A percentile compares a stretch with the other conserved stretches of the same genome.
Conservation (phyloP, 2,329 filamentous ascomycete genomes). For the Stemphylium beticola region DNA sequence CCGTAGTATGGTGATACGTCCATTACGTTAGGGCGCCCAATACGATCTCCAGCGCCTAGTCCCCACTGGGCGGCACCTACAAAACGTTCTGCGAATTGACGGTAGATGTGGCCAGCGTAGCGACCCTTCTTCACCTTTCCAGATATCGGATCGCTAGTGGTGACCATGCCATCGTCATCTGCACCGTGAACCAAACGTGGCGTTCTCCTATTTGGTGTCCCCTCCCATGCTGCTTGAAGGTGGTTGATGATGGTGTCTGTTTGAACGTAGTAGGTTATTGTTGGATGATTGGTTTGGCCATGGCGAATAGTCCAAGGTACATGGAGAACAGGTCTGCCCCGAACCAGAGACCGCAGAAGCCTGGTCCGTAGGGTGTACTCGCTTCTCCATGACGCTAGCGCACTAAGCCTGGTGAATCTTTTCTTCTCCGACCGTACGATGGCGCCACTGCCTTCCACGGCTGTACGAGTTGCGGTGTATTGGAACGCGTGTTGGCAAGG, state of each 20-base stretch:
- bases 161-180: constrained; percentile 77
- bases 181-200: constrained; percentile 85
- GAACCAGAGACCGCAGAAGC: constrained; percentile 77
- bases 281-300: constrained; percentile 68
- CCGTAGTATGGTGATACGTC: constrained; percentile 88
- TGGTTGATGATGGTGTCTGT: constrained; percentile 80
- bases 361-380: constrained; percentile 91
- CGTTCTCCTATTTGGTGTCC: constrained; percentile 69
- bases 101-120: constrained; percentile 74
- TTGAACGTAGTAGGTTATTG: constrained; percentile 85
- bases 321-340: constrained; percentile 74
- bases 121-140: constrained; percentile 87
- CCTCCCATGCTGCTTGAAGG: constrained; percentile 77
- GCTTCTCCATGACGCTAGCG: constrained; percentile 90
- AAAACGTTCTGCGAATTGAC: constrained; percentile 79
- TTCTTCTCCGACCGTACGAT: constrained; percentile 73
- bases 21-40: constrained; percentile 84
- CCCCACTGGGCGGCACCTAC: constrained; percentile 78
- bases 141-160: constrained; percentile 77
- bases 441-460: constrained; percentile 44
- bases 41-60: constrained; percentile 74
- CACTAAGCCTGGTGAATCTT: constrained; percentile 80
- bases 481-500: constrained; percentile 71
- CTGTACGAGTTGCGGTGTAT: constrained; percentile 52
- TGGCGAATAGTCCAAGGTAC: constrained; percentile 58